Evolutionary conservation across 2,329 filamentous ascomycete species (phyloP), one percentile per base, ranked within the genome.

Genomic region (Aspergillus fumigatiaffinis): DNA sequence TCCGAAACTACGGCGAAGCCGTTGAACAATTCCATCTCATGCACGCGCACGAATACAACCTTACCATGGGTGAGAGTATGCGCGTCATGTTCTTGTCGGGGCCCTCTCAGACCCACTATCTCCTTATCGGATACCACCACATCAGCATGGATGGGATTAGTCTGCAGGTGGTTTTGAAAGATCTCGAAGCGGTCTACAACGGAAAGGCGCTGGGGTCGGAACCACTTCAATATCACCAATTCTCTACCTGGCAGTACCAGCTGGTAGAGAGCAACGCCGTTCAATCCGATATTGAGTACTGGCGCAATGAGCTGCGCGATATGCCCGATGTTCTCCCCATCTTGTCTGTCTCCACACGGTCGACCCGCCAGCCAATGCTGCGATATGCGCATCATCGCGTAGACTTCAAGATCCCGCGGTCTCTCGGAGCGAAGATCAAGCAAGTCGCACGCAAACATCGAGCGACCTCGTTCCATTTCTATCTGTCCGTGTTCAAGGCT

Each of bases 111-210:
- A 42, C 57, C 0, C 74, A 80, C 58, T 74, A 65, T 54, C 58
- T 82, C 3, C 21, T 84, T 0, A 23, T 83, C 12, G 63, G 65
- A 0, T 71, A 69, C 46, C 80, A 82, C 54, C 80, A 82, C 59
- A 81, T 83, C 32, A 60, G 69, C 38, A 72, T 83, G 68, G 81
- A 84, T 56, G 79, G 76, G 2, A 52, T 73, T 28, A 77, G 77
- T 44, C 70, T 73, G 1, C 56, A 75, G 3, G 57, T 80, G 3
- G 64, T 83, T 21, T 26, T 81, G 0, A 7, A 53, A 0, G 79
- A 83, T 46, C 54, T 82, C 2, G 67, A 77, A 8, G 72, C 68
- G 26, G 70, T 26, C 25, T 26, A 26, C 25, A 26, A 26, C 25
- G 25, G 25, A 26, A 26, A 6, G 25, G 25, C 25, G 25, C 25